Conservation (phyloP, 140 eudicot genomes). For the Erigeron philadelphicus region DNA sequence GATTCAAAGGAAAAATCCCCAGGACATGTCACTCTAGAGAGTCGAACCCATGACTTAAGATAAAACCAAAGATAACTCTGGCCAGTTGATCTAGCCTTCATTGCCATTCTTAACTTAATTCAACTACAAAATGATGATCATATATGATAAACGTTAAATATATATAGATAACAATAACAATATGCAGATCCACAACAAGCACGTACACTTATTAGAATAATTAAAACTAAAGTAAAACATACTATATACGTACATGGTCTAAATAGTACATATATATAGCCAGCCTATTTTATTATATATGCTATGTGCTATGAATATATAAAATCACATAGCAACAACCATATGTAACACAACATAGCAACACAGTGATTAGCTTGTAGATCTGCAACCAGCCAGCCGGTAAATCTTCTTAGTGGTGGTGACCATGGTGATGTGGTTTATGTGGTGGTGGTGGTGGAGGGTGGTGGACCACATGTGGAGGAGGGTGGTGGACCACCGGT, state of each 20-base stretch:
- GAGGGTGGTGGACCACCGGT: slow-evolving; percentile 31
- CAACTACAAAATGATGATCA: no score
- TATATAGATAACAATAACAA: no score
- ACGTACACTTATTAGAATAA: slow-evolving; percentile 1
- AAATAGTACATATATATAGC: slow-evolving; percentile 9
- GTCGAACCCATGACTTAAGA: no score
- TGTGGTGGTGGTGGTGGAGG: slow-evolving; percentile 32
- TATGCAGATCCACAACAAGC: not conserved
- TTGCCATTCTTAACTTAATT: no score
- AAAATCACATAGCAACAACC: slow-evolving; percentile 29
- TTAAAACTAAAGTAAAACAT: not conserved
- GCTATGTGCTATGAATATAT: slow-evolving; percentile 27
- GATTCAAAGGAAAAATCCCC: no score
- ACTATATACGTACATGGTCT: not conserved
- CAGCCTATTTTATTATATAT: not conserved
- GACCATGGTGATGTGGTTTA: slow-evolving; percentile 14
- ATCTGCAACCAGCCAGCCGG: slow-evolving; percentile 19
- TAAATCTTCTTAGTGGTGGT: slow-evolving; percentile 17
- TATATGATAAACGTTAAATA: no score
- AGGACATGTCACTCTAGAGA: no score
- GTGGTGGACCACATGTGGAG: slow-evolving; percentile 26
- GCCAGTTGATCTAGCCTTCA: no score
- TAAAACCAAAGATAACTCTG: no score
- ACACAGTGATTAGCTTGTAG: slow-evolving; percentile 1
- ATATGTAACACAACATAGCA: slow-evolving; percentile 4